Percentiles rank a stretch among this genome's conserved stretches.
phyloP scores from a whole-genome alignment of 1,284 basidiomycete species.

The Ustilago bromivora region DNA sequence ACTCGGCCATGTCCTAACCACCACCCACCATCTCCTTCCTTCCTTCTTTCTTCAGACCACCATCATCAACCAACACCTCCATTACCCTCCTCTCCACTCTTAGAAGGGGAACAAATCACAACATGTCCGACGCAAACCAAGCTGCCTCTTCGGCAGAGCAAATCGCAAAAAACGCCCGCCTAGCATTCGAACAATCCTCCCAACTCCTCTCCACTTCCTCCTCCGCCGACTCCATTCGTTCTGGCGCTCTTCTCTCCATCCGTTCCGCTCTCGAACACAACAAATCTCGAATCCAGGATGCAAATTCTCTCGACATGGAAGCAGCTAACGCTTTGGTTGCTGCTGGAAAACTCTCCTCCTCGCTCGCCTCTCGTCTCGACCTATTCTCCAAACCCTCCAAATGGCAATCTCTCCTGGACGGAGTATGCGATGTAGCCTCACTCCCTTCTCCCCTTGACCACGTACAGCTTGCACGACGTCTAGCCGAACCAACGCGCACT shows the following conservation, averaged over 20 bases:
- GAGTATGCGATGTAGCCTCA: conserved; percentile 85
- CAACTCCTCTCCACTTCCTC: conserved; percentile 35
- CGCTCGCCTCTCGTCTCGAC: conserved; percentile 87
- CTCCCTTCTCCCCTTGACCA: conserved; percentile 88
- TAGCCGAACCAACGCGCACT: conserved; percentile 73
- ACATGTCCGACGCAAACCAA: neutral
- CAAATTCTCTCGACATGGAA: conserved; percentile 63
- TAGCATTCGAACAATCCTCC: conserved; percentile 42
- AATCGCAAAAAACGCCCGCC: conserved; percentile 47
- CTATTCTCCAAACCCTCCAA: conserved; percentile 83
- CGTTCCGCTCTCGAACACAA: conserved; percentile 48
- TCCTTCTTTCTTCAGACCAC: neutral
- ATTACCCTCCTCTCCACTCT: neutral
- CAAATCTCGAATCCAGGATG: conserved; percentile 47
- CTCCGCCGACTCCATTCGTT: conserved; percentile 47
- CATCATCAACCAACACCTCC: neutral
- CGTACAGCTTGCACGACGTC: conserved; percentile 86
- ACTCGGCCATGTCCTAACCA: neutral
- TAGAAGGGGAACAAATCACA: neutral
- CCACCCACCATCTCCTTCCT: neutral
- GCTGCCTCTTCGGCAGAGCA: conserved; percentile 17
- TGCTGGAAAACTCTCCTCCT: conserved; percentile 83
- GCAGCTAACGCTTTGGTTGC: conserved; percentile 80
- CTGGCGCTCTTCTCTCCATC: conserved; percentile 53
- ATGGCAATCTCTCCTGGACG: conserved; percentile 93